These are phyloP conservation scores for Caryopteris hybrid DNA, from an alignment of 305 asterid species.

Conservation along the genomic window DNA sequence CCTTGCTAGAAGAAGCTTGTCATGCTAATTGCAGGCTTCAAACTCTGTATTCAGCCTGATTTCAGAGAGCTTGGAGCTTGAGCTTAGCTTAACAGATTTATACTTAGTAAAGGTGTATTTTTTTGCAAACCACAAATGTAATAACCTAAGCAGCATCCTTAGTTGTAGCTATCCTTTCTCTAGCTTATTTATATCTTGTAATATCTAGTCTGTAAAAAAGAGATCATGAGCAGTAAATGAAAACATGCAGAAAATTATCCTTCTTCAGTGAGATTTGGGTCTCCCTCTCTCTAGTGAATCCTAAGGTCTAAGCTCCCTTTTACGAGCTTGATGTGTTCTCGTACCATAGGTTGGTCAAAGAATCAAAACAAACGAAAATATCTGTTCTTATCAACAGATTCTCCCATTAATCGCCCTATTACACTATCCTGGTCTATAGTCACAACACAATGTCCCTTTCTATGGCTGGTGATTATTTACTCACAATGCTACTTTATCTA, in stretches of 20 bases:
- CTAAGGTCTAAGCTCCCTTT: no score
- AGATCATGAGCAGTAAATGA: not conserved
- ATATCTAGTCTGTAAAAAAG: no score
- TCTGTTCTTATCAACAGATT: not conserved
- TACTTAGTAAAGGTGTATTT: no score
- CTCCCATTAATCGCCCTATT: not conserved
- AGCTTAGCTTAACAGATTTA: not conserved
- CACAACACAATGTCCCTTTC: no score
- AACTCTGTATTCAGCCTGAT: not conserved
- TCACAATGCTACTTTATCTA: no score
- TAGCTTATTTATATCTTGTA: not conserved
- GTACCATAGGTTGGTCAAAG: not conserved
- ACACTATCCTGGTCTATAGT: no score
- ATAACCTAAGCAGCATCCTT: not conserved
- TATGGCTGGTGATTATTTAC: no score
- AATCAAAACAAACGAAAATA: not conserved
- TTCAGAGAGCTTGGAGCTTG: not conserved
- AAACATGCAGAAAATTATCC: not conserved
- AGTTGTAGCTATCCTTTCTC: not conserved
- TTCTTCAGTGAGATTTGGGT: not conserved
- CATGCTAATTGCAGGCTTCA: not conserved
- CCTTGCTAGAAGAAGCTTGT: conserved; percentile 71
- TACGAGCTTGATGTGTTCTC: not conserved
- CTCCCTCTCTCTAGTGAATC: no score
- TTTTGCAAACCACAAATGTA: no score